Conservation (phyloP, 2,329 filamentous ascomycete genomes). For the Cladosporium cucumerinum region DNA sequence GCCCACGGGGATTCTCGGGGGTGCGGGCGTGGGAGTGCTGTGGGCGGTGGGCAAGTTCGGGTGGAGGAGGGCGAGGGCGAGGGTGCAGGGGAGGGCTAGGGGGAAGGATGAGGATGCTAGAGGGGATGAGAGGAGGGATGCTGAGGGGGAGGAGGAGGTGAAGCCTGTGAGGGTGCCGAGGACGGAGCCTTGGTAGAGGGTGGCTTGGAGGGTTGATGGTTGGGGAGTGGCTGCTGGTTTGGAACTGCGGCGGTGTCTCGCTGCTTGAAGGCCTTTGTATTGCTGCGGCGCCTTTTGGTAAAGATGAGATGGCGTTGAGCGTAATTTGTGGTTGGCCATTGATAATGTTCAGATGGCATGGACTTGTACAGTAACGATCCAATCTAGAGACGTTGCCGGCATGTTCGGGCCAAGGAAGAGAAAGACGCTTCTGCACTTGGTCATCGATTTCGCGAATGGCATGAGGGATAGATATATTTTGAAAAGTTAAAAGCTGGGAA, state of each 20-base stretch:
- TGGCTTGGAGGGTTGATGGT: neutral
- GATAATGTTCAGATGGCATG: neutral
- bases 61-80: conserved; percentile 33
- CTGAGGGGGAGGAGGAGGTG: conserved; percentile 16
- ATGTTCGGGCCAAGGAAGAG: no score
- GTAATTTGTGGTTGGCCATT: neutral
- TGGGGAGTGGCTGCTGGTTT: neutral
- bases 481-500: no score
- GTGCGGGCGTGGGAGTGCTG: conserved; percentile 36
- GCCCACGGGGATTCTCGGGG: conserved; percentile 41
- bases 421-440: no score
- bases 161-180: conserved; percentile 16
- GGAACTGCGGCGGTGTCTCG: neutral
- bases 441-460: no score
- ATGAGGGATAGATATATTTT: no score
- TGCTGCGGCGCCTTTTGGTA: neutral
- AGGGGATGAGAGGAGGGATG: conserved; percentile 27
- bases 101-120: conserved; percentile 22
- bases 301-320: neutral
- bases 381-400: no score
- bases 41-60: conserved; percentile 41
- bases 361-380: neutral
- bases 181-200: conserved; percentile 14
- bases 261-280: neutral
- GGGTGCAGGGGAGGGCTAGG: conserved; percentile 21